Conservation (phyloP, 768 basidiomycete species). For the Suillus plorans region DNA sequence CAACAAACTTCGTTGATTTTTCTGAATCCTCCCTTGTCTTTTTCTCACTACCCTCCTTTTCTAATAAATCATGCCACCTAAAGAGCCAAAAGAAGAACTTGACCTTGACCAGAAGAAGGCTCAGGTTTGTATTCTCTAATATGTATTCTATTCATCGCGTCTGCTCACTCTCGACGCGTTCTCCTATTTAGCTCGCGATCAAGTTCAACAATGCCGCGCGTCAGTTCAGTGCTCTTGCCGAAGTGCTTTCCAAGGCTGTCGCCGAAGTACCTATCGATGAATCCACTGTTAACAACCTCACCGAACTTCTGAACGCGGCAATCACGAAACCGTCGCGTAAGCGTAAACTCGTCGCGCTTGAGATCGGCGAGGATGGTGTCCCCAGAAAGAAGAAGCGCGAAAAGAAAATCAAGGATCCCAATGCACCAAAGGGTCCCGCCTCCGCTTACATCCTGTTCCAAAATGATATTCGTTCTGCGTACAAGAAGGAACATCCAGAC, state of each 20-base stretch:
- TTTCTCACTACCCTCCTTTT: constrained; percentile 17
- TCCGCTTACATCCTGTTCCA: constrained; percentile 95
- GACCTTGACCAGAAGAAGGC: constrained; percentile 29
- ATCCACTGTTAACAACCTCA: constrained; percentile 19
- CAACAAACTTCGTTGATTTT: constrained; percentile 36
- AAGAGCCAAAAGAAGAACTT: constrained; percentile 24
- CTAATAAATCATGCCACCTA: constrained; percentile 27
- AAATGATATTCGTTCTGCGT: constrained; percentile 78
- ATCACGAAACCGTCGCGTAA: constrained; percentile 43
- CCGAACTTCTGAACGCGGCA: constrained; percentile 27
- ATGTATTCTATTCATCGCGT: constrained; percentile 8
- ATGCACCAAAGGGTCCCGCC: constrained; percentile 91
- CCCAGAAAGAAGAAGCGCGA: constrained; percentile 33
- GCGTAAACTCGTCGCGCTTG: constrained; percentile 42
- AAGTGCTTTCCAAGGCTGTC: constrained; percentile 55
- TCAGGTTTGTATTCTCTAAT: constrained; percentile 23
- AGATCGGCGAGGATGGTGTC: constrained; percentile 40
- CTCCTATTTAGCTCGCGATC: constrained; percentile 48
- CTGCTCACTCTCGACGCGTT: constrained; percentile 16
- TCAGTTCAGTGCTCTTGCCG: constrained; percentile 58
- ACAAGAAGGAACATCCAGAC: constrained; percentile 64
- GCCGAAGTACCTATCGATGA: constrained; percentile 36
- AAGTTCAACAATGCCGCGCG: constrained; percentile 62
- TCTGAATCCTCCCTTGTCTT: constrained; percentile 40
- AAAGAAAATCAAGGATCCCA: constrained; percentile 81